These are phyloP conservation scores for Alternaria viburni DNA, from an alignment of 2,329 filamentous ascomycete species.

Conservation along the genomic window DNA sequence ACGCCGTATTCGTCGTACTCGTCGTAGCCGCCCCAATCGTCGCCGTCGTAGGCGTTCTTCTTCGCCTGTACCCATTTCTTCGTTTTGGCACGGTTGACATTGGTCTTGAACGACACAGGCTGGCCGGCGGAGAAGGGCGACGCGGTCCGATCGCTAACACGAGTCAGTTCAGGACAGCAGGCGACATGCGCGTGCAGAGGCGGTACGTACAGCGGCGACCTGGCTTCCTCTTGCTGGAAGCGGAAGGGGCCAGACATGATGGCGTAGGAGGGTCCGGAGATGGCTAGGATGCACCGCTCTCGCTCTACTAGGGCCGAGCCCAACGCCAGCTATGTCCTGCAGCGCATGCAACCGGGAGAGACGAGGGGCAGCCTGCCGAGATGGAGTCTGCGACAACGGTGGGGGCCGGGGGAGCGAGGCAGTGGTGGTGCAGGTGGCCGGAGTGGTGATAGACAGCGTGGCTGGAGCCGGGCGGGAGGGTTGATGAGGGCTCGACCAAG, in stretches of 20 bases:
- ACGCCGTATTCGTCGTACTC: conserved; percentile 65
- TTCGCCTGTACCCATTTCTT: conserved; percentile 96
- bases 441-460: conserved; percentile 2
- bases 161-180: conserved; percentile 15
- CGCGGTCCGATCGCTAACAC: conserved; percentile 36
- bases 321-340: conserved; percentile 10
- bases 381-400: background rate
- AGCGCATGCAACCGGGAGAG: conserved; percentile 24
- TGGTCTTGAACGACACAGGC: conserved; percentile 74
- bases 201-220: conserved; percentile 48
- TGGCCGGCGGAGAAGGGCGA: conserved; percentile 42
- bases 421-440: background rate
- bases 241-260: conserved; percentile 51
- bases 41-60: conserved; percentile 84
- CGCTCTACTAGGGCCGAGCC: conserved; percentile 23
- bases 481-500: conserved; percentile 9
- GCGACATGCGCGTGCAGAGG: background rate
- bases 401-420: background rate
- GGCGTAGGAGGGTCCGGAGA: conserved; percentile 3
- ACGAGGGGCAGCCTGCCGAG: background rate
- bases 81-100: conserved; percentile 87
- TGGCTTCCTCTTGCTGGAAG: conserved; percentile 44
- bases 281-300: background rate
- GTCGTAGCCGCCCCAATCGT: conserved; percentile 82
- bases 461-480: conserved; percentile 6